A percentile compares a stretch with the other conserved stretches of the same genome.
phyloP scores from a whole-genome alignment of 2,329 filamentous ascomycete species.

The Pyrenophora seminiperda region DNA sequence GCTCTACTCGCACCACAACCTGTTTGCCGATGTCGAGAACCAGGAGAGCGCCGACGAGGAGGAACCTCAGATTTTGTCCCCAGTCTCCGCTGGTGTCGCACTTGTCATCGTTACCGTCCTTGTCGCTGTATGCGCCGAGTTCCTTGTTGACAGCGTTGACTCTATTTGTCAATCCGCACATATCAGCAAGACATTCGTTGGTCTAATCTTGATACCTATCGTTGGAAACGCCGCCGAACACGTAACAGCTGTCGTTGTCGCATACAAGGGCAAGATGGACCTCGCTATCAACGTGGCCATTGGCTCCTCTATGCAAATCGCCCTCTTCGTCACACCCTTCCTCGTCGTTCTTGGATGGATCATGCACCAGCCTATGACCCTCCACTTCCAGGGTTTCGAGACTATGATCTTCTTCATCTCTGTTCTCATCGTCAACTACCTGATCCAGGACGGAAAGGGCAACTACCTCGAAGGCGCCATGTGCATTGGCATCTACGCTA shows the following conservation, averaged over 20 bases:
- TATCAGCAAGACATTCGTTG: slow-evolving; percentile 63
- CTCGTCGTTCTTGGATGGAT: slow-evolving; percentile 63
- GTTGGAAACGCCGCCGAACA: slow-evolving; percentile 64
- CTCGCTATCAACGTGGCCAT: slow-evolving; percentile 62
- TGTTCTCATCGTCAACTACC: slow-evolving; percentile 84
- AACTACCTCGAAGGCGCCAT: slow-evolving; percentile 83
- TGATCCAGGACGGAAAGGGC: slow-evolving; percentile 82
- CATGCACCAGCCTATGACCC: slow-evolving; percentile 60
- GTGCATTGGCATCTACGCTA: slow-evolving; percentile 61
- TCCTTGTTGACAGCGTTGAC: slow-evolving; percentile 61
- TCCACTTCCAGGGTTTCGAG: slow-evolving; percentile 89
- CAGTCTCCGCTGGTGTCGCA: slow-evolving; percentile 52
- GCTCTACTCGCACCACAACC: slow-evolving; percentile 55
- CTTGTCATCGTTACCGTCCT: slow-evolving; percentile 56
- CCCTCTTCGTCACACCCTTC: slow-evolving; percentile 63
- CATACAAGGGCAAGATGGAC: slow-evolving; percentile 64
- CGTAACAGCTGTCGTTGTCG: slow-evolving; percentile 60
- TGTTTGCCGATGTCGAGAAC: slow-evolving; percentile 52
- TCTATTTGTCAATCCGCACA: slow-evolving; percentile 57
- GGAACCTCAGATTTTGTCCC: slow-evolving; percentile 51
- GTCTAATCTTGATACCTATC: slow-evolving; percentile 61
- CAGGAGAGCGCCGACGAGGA: slow-evolving; percentile 41
- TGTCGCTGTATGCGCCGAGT: slow-evolving; percentile 59
- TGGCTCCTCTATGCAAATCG: slow-evolving; percentile 61
- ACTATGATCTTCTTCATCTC: slow-evolving; percentile 84